phyloP scores from a whole-genome alignment of 1,284 basidiomycete species.

The Stereum hirsutum region DNA sequence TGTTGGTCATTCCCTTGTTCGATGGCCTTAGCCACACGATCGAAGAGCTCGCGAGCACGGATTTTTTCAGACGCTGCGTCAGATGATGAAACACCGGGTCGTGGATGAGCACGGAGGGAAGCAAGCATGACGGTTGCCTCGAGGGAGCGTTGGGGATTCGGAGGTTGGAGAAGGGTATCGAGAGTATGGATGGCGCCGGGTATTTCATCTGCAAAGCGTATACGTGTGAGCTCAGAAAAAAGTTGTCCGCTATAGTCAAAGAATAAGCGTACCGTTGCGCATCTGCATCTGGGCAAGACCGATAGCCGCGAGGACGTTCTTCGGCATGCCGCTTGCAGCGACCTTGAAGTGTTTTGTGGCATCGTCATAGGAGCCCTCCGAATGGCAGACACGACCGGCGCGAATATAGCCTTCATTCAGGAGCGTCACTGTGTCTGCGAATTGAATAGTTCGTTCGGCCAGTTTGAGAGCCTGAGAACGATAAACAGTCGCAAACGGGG shows the following conservation, averaged over 20 bases:
- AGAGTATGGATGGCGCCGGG: slow-evolving; percentile 81
- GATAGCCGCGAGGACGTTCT: slow-evolving; percentile 70
- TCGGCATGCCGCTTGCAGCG: slow-evolving; percentile 68
- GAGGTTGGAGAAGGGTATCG: slow-evolving; percentile 67
- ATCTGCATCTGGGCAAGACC: slow-evolving; percentile 84
- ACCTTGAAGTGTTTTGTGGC: slow-evolving; percentile 70
- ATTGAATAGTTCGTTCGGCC: slow-evolving; percentile 88
- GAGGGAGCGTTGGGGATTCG: slow-evolving; percentile 51
- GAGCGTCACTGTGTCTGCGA: slow-evolving; percentile 76
- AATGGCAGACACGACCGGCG: slow-evolving; percentile 73
- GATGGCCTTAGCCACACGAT: slow-evolving; percentile 63
- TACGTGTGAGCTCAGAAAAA: slow-evolving; percentile 3
- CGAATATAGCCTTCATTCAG: slow-evolving; percentile 75
- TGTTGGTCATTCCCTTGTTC: slow-evolving; percentile 42
- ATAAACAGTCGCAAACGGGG: no score
- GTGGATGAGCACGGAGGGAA: slow-evolving; percentile 72
- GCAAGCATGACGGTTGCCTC: slow-evolving; percentile 88
- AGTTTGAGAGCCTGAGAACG: slow-evolving; percentile 69
- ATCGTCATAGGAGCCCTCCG: slow-evolving; percentile 47
- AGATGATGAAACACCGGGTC: slow-evolving; percentile 66
- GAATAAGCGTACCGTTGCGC: slow-evolving; percentile 53
- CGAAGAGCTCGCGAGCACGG: slow-evolving; percentile 75
- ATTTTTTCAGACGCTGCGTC: slow-evolving; percentile 66
- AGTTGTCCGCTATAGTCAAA: slow-evolving; percentile 1
- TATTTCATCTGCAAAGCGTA: slow-evolving; percentile 57